Base-by-base conservation (phyloP, 495 filamentous ascomycete genomes). In the Penicillium desertorum region DNA sequence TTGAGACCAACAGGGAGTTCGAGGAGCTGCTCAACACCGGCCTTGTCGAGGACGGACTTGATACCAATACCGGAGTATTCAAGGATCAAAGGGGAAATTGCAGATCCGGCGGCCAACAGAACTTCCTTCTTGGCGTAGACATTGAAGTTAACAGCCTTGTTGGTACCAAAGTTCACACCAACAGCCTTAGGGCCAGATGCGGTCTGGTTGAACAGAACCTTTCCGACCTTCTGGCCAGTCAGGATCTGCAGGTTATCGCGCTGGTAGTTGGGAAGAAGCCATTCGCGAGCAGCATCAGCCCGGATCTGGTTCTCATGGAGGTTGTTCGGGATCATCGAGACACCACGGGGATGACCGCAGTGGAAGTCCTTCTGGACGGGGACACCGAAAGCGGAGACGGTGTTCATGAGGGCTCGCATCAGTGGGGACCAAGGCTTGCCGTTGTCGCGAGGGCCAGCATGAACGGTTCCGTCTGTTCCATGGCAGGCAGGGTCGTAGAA, bases 91-190 rank as follows among this genome's bases (percentile, higher is more conserved):
- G 82, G 82, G 0, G 80, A 76, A 67, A 82, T 77, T 55, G 79
- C 73, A 19, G 79, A 72, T 25, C 83, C 83, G 16, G 80, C 81
- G 1, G 81, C 72, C 32, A 86, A 54, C 51, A 86, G 79, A 30
- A 84, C 79, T 57, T 86, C 83, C 23, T 71, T 71, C 17, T 67
- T 67, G 9, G 72, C 74, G 19, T 54, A 61, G 23, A 71, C 72
- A 16, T 68, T 62, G 58, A 73, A 68, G 17, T 65, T 57, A 41
- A 62, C 51, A 11, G 45, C 59, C 16, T 62, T 56, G 54, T 70
- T 57, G 6, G 51, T 70, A n/a, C 68, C 69, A 53, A 80, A 83
- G n/a, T 66, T 67, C 7, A 74, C 65, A 9, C 64, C 71, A 22
- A 49, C 61, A 0, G 68, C 67, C 22, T 60, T 62, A 2, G 46